Evolutionary conservation across 306 rosid species (phyloP).

Genomic region (Quercus cerris): DNA sequence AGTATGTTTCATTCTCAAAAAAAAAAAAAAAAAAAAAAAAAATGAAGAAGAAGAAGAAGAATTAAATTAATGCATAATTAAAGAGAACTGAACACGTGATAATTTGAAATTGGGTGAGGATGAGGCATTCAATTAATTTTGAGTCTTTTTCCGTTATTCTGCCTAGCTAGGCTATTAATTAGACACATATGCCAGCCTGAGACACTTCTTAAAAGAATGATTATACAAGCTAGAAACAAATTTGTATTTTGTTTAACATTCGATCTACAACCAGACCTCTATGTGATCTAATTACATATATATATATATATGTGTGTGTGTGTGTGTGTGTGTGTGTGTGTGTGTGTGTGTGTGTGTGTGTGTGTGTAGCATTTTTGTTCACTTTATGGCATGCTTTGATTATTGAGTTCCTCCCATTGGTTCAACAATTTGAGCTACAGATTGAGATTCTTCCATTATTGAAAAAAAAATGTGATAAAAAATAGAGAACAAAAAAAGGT

Average conservation of each 20-base stretch:
- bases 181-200: too few relatives aligned
- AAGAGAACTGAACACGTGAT: neutral
- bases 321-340: too few relatives aligned
- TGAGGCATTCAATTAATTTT: too few relatives aligned
- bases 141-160: neutral
- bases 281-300: too few relatives aligned
- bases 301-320: too few relatives aligned
- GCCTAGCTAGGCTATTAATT: too few relatives aligned
- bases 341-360: too few relatives aligned
- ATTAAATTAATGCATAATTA: neutral
- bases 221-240: too few relatives aligned
- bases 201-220: too few relatives aligned
- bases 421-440: neutral
- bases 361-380: neutral
- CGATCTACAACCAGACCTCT: neutral
- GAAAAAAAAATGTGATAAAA: neutral
- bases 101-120: neutral
- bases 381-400: neutral
- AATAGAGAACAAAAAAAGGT: neutral
- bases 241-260: neutral
- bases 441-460: constrained; percentile 19
- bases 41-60: too few relatives aligned
- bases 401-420: neutral
- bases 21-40: too few relatives aligned
- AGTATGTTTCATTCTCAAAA: too few relatives aligned